Percentiles rank a stretch among this genome's conserved stretches.
Evolutionary conservation across 108 stramenopile genomes (phyloP).

Genomic region (Nannochloropsis granulata): DNA sequence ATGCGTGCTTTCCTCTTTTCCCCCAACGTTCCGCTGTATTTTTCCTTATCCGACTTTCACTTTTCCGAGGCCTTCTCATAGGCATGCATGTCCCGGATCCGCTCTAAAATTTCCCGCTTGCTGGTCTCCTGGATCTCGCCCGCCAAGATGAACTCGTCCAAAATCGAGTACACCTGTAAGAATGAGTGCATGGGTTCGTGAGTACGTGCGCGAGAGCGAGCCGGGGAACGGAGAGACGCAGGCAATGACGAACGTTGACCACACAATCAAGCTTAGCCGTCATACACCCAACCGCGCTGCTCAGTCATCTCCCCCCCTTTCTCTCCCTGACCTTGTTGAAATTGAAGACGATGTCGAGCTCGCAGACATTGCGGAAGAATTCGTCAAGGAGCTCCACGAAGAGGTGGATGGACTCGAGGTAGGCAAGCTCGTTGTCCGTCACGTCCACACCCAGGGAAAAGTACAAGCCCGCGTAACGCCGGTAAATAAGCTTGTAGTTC

Average conservation of each 20-base stretch:
- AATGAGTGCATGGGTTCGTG: neutral
- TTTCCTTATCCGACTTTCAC: neutral
- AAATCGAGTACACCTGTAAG: conserved; percentile 39
- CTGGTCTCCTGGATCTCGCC: conserved; percentile 38
- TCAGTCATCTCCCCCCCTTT: neutral
- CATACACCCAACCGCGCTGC: neutral
- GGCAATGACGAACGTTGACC: neutral
- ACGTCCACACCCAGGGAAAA: conserved; percentile 96
- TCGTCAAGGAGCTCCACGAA: conserved; percentile 95
- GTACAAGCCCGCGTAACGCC: conserved; percentile 94
- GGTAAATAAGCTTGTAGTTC: conserved; percentile 95
- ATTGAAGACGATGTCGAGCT: conserved; percentile 92
- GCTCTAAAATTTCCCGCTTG: conserved; percentile 41
- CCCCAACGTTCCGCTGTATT: neutral
- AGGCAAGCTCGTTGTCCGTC: conserved; percentile 90
- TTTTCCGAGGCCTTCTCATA: conserved; percentile 17
- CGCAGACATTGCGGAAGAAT: conserved; percentile 54
- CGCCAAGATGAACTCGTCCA: conserved; percentile 43
- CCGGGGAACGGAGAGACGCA: neutral
- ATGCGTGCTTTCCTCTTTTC: neutral
- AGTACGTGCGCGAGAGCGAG: neutral
- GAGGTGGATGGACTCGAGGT: conserved; percentile 90
- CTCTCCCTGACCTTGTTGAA: conserved; percentile 83
- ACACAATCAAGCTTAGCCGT: neutral
- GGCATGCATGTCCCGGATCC: conserved; percentile 38